Evolutionary conservation across 2,329 filamentous ascomycete genomes (phyloP), one percentile per base, ranked within the genome.

Genomic region (Botrytis byssoidea): DNA sequence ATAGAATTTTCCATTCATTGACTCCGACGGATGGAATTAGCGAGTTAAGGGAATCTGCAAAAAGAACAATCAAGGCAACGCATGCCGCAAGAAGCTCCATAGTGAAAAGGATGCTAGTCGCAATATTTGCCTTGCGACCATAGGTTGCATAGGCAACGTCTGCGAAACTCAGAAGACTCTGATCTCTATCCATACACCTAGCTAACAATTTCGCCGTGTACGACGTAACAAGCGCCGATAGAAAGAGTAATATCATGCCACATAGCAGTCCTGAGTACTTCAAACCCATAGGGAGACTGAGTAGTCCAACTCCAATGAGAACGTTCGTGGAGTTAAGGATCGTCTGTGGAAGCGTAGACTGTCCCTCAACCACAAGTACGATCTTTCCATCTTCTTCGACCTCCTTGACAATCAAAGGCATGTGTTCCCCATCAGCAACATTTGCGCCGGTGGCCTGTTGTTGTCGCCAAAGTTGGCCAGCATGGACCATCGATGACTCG

Each of bases 321-420:
- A 97, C 93, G 76, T 86, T 88, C 42, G 71, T 95, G 4, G 94
- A 97, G 83, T 99, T 99, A 86, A 98, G 97, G 75, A 98, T 88
- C 10, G 95, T 98, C 84, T 98, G 95, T 0, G 94, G 94, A 25
- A 98, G 86, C 1, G 95, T 99, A n/a, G 94, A 97, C 84, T 97
- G 94, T 57, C 95, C 95, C 75, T 97, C 92, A 3, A 97, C 91
- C 3, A 95, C 88, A 78, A 95, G 88, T 73, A 97, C 89, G 66
- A 95, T 88, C 80, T 92, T 94, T 60, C 96, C 94, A 77, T 96
- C 94, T 78, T 96, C 93, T 81, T 97, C 93, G 20, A 97, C 88
- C 82, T 95, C 92, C 83, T 94, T 95, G 71, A 98, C 91, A n/a
- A 97, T 84, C 72, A 98, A 87, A 2, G 93, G 93, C 77, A 93